phyloP scores from a whole-genome alignment of 225 moss, liverwort and hornwort genomes.

The Polytrichum commune region DNA sequence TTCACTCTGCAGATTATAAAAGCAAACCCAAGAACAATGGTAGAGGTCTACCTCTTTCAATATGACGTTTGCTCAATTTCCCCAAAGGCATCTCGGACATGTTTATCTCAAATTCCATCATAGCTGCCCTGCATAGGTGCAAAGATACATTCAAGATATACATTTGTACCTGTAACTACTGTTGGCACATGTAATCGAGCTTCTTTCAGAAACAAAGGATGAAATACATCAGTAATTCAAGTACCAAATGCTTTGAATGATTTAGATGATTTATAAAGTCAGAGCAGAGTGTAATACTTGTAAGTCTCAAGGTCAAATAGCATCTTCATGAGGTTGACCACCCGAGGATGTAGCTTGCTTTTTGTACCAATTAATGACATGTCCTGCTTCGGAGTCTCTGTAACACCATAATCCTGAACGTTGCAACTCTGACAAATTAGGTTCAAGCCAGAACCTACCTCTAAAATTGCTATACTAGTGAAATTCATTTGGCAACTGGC shows the following conservation, averaged over 20 bases:
- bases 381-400: slow-evolving; percentile 41
- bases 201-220: too few species aligned
- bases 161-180: too few species aligned
- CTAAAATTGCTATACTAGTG: too few species aligned
- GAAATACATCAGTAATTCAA: too few species aligned
- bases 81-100: slow-evolving; percentile 96
- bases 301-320: slow-evolving; percentile 92
- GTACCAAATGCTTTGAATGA: too few species aligned
- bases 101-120: slow-evolving; percentile 97
- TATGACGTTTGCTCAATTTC: slow-evolving; percentile 91
- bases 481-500: too few species aligned
- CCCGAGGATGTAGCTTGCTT: slow-evolving; percentile 82
- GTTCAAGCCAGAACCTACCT: too few species aligned
- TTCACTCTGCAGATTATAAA: background rate
- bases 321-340: slow-evolving; percentile 77
- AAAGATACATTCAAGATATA: background rate
- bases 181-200: too few species aligned
- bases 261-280: too few species aligned
- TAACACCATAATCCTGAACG: slow-evolving; percentile 84
- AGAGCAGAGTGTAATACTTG: slow-evolving; percentile 41
- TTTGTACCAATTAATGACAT: slow-evolving; percentile 53
- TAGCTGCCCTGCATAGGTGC: slow-evolving; percentile 61
- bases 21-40: background rate
- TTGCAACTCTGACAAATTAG: slow-evolving; percentile 9
- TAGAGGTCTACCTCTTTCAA: slow-evolving; percentile 70